A percentile compares a stretch with the other conserved stretches of the same genome.
phyloP scores from a whole-genome alignment of 768 basidiomycete genomes.

The Mycena vitilis region DNA sequence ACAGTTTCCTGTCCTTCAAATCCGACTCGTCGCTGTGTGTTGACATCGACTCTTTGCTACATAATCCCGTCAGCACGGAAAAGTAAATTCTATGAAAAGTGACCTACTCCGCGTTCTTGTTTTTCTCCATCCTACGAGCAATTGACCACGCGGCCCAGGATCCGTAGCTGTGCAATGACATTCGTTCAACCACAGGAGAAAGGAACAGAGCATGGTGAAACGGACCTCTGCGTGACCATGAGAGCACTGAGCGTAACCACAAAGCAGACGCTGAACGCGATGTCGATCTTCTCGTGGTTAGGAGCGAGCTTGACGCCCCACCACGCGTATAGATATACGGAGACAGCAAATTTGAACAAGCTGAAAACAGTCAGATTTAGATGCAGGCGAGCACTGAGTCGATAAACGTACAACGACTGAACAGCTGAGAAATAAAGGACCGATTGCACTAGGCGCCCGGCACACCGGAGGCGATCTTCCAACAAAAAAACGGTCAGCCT shows the following conservation, averaged over 20 bases:
- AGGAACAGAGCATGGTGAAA: no score
- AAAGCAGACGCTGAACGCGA: conserved; percentile 16
- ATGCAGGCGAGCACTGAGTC: not conserved
- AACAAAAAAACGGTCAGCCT: not conserved
- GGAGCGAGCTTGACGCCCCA: conserved; percentile 20
- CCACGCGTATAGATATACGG: conserved; percentile 4
- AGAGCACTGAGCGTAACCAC: not conserved
- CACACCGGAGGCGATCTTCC: not conserved
- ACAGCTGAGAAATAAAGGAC: conserved; percentile 3
- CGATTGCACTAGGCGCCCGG: not conserved
- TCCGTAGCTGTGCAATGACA: no score
- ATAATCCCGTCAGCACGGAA: no score
- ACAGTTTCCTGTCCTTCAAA: no score
- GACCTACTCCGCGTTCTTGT: not conserved
- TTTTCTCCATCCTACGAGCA: not conserved
- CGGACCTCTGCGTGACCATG: conserved; percentile 17
- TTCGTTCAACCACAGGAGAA: no score
- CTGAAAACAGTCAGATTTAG: not conserved
- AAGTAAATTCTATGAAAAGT: no score
- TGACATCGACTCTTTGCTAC: no score
- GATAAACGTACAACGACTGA: conserved; percentile 1
- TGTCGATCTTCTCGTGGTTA: conserved; percentile 12
- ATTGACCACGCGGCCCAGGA: conserved; percentile 9
- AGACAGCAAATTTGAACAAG: conserved; percentile 10
- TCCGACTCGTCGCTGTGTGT: no score